Conservation (phyloP, 2,329 filamentous ascomycete genomes). For the Verticillium nubilum region DNA sequence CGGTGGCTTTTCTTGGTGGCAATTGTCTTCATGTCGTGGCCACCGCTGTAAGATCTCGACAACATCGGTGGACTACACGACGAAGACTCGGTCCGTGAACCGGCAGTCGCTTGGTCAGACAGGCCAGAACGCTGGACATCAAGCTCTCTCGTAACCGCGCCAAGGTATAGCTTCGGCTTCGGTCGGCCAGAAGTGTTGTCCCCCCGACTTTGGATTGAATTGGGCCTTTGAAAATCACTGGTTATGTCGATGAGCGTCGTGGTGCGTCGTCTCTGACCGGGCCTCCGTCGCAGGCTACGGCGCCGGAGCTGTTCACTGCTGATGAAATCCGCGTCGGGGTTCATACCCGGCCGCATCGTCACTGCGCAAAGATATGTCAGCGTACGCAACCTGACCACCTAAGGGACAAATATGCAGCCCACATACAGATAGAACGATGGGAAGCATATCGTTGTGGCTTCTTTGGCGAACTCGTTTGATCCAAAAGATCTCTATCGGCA, state of each 20-base stretch:
- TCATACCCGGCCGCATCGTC: not conserved
- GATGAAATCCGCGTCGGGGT: not conserved
- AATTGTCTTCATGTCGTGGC: not conserved
- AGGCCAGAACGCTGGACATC: not conserved
- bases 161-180: not conserved
- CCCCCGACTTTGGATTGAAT: not conserved
- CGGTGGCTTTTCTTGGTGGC: not conserved
- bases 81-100: not conserved
- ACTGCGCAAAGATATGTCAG: not conserved
- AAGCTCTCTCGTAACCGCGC: not conserved
- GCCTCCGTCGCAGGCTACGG: not conserved
- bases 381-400: no score
- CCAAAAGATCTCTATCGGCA: not conserved
- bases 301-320: not conserved
- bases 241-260: not conserved
- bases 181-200: not conserved
- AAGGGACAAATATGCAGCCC: not conserved
- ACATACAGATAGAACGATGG: not conserved
- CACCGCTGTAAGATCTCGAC: not conserved
- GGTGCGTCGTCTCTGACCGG: not conserved
- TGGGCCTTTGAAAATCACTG: not conserved
- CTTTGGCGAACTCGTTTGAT: not conserved
- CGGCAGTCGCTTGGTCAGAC: not conserved
- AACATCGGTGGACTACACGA: not conserved
- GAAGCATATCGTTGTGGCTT: not conserved